Percentiles rank a stretch among this genome's conserved stretches.
Conservation (phyloP, 352 stramenopile species). For the Pythium biforme region DNA sequence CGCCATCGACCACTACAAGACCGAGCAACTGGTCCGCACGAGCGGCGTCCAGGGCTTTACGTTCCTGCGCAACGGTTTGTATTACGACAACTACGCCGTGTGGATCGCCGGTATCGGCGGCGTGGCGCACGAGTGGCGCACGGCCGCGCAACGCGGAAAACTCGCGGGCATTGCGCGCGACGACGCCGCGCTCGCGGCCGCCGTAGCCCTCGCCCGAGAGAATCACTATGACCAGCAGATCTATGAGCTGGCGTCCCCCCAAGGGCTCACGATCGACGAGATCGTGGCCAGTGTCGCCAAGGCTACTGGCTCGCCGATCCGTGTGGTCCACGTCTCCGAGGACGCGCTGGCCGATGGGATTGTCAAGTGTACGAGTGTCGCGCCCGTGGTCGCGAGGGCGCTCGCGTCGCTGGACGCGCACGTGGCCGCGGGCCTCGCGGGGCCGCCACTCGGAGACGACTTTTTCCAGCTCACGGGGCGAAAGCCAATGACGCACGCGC, state of each 20-base stretch:
- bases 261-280: conserved; percentile 10
- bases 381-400: background rate
- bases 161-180: background rate
- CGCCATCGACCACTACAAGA: conserved; percentile 5
- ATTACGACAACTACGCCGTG: conserved; percentile 21
- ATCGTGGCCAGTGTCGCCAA: conserved; percentile 6
- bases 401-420: conserved; percentile 8
- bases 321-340: background rate
- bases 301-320: background rate
- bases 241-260: background rate
- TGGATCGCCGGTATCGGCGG: conserved; percentile 5
- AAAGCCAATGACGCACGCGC: background rate
- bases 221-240: background rate
- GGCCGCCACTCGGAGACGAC: background rate
- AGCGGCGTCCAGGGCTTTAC: conserved; percentile 17
- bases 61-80: conserved; percentile 21
- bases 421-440: background rate
- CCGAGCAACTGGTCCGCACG: conserved; percentile 8
- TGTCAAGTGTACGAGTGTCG: background rate
- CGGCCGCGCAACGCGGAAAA: background rate
- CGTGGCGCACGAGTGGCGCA: conserved; percentile 3
- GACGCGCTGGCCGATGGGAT: background rate
- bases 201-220: background rate
- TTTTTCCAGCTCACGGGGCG: background rate
- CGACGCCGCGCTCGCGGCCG: background rate